These are phyloP conservation scores for Fusarium sambucinum DNA, from an alignment of 2,329 filamentous ascomycete species.

Conservation along the genomic window DNA sequence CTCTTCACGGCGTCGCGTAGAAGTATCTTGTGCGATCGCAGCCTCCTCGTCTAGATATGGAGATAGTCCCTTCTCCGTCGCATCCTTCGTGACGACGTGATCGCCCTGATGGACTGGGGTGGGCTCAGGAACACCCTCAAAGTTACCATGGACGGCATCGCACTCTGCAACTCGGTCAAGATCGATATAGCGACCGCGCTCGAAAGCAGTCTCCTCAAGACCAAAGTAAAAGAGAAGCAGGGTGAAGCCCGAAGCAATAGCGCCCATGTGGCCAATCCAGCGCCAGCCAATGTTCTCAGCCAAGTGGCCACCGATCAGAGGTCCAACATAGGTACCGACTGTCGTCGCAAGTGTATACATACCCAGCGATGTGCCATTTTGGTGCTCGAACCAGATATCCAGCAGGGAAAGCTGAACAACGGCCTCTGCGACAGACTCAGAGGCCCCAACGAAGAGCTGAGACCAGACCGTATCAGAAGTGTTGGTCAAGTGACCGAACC, in stretches of 20 bases:
- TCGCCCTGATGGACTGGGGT: not conserved
- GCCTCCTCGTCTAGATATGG: constrained; percentile 25
- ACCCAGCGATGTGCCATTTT: constrained; percentile 65
- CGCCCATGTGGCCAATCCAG: constrained; percentile 66
- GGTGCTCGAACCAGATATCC: constrained; percentile 69
- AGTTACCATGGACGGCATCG: constrained; percentile 17
- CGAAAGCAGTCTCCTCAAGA: constrained; percentile 65
- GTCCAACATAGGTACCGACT: constrained; percentile 67
- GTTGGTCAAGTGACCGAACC: constrained; percentile 62
- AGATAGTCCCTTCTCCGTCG: constrained; percentile 20
- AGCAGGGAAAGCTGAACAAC: constrained; percentile 68
- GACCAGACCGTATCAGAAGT: constrained; percentile 64
- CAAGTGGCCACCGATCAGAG: constrained; percentile 65
- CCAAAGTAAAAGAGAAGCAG: constrained; percentile 63
- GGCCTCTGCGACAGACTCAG: constrained; percentile 67
- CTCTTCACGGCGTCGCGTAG: constrained; percentile 29
- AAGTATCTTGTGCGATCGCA: constrained; percentile 19
- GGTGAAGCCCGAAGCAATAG: constrained; percentile 61
- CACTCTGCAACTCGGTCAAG: constrained; percentile 27
- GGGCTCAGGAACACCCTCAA: constrained; percentile 30
- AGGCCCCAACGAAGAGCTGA: constrained; percentile 69
- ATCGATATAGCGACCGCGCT: constrained; percentile 56
- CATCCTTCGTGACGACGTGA: not conserved
- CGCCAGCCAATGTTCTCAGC: constrained; percentile 64
- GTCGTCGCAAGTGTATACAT: constrained; percentile 68